Base-by-base conservation (phyloP, 2,329 filamentous ascomycete species). In the Ceratocystis ficicola region DNA sequence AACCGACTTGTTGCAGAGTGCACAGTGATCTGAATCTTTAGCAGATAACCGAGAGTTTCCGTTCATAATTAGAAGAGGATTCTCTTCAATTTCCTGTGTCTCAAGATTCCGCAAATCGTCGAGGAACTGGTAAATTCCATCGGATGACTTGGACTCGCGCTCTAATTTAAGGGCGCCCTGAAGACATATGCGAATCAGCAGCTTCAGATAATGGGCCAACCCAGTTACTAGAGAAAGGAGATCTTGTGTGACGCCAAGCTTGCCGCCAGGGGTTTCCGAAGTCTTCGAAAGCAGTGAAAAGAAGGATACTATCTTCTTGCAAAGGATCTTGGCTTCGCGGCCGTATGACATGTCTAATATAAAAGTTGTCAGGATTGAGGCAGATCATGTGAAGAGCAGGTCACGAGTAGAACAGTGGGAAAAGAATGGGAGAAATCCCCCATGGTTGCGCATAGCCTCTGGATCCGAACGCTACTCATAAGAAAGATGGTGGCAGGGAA, bases 301-400 rank as follows among this genome's bases (percentile, higher is more conserved):
- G 79, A 99, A 99, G 30, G 93, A 90, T 5, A 99, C 94, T 65
- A 99, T 95, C 76, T 99, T 99, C 77, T 99, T 99, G 80, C 94
- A 99, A n/a, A 99, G 83, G 63, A 99, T 81, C 76, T 99, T 99
- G n/a, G 94, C 89, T 78, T 99, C 94, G 72, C 94, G 86, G 20
- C 89, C 88, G 73, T 97, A 99, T 8, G 91, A 90, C 68, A 99
- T 81, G 69, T 89, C 91, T 89, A 73, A 63, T 30, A 25, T 41
- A 41, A 41, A 22, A n/a, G 10, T 30, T n/a, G 61, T 32, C 12
- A 63, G 46, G 41, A 69, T 28, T 44, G 52, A 50, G 44, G 62
- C 62, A 50, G 48, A 70, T 65, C 62, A 68, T 20, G 64, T 64
- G 28, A 20, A 30, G 10, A 66, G 17, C 62, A 28, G 20, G 44